Conservation (phyloP, 1,139 yeast species). For the Yamadazyma atlantica region DNA sequence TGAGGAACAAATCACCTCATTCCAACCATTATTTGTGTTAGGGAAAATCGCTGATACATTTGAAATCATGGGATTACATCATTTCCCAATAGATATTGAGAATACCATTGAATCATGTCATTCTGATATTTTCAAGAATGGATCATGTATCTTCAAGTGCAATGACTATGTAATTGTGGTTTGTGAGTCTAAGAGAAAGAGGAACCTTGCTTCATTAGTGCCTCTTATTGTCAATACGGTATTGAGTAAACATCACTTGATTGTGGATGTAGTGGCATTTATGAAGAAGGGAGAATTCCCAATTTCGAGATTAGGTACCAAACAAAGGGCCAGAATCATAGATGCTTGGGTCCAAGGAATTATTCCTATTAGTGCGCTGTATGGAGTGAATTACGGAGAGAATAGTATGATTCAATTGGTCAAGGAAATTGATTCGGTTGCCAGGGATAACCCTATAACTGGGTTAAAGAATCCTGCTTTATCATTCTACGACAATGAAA, state of each 20-base stretch:
- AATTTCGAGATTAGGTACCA: slow-evolving; percentile 67
- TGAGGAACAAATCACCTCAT: slow-evolving; percentile 32
- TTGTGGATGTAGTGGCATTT: slow-evolving; percentile 85
- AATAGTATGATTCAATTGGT: slow-evolving; percentile 55
- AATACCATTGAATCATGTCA: slow-evolving; percentile 70
- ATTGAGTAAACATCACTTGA: slow-evolving; percentile 77
- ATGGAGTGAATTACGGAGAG: slow-evolving; percentile 67
- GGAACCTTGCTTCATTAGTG: slow-evolving; percentile 68
- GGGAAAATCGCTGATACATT: slow-evolving; percentile 88
- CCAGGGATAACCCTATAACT: slow-evolving; percentile 41
- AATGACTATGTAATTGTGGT: slow-evolving; percentile 82
- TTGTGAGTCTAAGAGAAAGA: slow-evolving; percentile 58
- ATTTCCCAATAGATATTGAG: slow-evolving; percentile 86
- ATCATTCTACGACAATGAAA: slow-evolving; percentile 38
- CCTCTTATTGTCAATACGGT: slow-evolving; percentile 82
- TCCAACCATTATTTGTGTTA: slow-evolving; percentile 81
- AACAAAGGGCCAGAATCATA: slow-evolving; percentile 72
- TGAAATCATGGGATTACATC: slow-evolving; percentile 88
- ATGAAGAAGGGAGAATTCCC: slow-evolving; percentile 66
- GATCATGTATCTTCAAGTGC: slow-evolving; percentile 75
- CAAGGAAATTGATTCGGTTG: slow-evolving; percentile 48
- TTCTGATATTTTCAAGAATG: slow-evolving; percentile 54
- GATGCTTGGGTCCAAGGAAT: slow-evolving; percentile 55
- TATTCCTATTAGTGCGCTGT: slow-evolving; percentile 42
- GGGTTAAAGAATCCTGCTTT: slow-evolving; percentile 47